Conservation (phyloP, 2,329 filamentous ascomycete genomes). For the Trichoderma sp. region DNA sequence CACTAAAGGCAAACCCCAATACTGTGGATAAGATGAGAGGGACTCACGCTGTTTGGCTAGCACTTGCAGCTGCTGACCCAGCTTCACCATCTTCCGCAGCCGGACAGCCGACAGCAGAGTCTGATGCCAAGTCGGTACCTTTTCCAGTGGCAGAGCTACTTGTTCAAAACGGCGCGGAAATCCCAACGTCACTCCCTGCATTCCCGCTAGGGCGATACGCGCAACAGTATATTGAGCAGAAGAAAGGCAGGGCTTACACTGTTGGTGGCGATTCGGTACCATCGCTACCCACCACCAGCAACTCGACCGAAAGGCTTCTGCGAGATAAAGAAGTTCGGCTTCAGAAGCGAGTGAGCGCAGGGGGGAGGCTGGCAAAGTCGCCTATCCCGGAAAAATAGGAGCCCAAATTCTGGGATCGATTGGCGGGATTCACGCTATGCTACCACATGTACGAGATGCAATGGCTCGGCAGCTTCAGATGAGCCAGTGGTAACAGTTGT, state of each 20-base stretch:
- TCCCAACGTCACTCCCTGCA: constrained; percentile 72
- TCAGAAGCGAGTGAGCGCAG: constrained; percentile 78
- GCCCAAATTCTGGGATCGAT: constrained; percentile 43
- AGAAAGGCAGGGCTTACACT: constrained; percentile 51
- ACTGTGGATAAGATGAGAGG: constrained; percentile 80
- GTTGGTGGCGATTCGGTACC: constrained; percentile 60
- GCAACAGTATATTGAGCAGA: constrained; percentile 82
- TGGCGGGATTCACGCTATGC: constrained; percentile 43
- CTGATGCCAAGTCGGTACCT: constrained; percentile 58
- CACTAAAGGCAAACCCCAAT: constrained; percentile 85
- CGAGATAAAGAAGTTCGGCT: constrained; percentile 68
- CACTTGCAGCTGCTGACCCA: constrained; percentile 88
- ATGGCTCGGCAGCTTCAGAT: constrained; percentile 32
- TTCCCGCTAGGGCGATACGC: constrained; percentile 83
- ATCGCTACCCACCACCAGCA: constrained; percentile 55
- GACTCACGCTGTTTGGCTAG: constrained; percentile 87
- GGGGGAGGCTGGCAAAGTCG: constrained; percentile 68
- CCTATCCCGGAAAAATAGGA: constrained; percentile 64
- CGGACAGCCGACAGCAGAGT: constrained; percentile 43
- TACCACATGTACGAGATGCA: constrained; percentile 39
- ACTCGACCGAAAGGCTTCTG: constrained; percentile 52
- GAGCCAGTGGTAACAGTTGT: constrained; percentile 20
- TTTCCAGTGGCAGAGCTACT: constrained; percentile 92
- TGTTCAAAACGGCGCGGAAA: constrained; percentile 89
- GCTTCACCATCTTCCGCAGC: constrained; percentile 66